Evolutionary conservation across 2,329 filamentous ascomycete genomes (phyloP).

Genomic region (Paecilomyces formosus): DNA sequence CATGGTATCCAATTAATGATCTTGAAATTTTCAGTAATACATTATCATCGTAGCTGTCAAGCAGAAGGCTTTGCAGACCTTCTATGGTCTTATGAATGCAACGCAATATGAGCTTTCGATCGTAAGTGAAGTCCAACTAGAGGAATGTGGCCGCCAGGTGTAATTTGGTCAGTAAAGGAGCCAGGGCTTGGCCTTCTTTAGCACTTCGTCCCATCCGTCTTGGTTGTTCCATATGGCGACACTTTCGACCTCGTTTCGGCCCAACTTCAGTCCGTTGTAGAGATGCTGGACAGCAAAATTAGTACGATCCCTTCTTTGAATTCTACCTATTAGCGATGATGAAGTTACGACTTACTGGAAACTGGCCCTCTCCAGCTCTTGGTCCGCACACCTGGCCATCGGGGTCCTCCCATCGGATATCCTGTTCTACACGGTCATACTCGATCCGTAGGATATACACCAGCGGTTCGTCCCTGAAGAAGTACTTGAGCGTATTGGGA

Average conservation of each 20-base stretch:
- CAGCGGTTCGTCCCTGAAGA: conserved; percentile 29
- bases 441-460: conserved; percentile 31
- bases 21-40: not conserved
- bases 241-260: conserved; percentile 30
- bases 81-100: not conserved
- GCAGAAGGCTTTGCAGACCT: not conserved
- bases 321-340: not conserved
- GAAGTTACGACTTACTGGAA: conserved; percentile 23
- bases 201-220: conserved; percentile 27
- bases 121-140: not conserved
- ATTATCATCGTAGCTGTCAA: not conserved
- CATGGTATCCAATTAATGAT: not conserved
- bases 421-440: conserved; percentile 17
- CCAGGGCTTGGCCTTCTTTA: conserved; percentile 26
- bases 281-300: conserved; percentile 20
- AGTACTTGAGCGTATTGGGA: conserved; percentile 29
- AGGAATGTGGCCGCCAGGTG: not conserved
- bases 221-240: conserved; percentile 30
- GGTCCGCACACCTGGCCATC: conserved; percentile 29
- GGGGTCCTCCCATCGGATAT: conserved; percentile 31
- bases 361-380: conserved; percentile 30
- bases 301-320: not conserved
- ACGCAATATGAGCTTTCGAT: not conserved
- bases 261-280: conserved; percentile 30
- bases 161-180: conserved; percentile 20